Conservation (phyloP, 805 yeast species). For the Saccharomycopsis babjevae region DNA sequence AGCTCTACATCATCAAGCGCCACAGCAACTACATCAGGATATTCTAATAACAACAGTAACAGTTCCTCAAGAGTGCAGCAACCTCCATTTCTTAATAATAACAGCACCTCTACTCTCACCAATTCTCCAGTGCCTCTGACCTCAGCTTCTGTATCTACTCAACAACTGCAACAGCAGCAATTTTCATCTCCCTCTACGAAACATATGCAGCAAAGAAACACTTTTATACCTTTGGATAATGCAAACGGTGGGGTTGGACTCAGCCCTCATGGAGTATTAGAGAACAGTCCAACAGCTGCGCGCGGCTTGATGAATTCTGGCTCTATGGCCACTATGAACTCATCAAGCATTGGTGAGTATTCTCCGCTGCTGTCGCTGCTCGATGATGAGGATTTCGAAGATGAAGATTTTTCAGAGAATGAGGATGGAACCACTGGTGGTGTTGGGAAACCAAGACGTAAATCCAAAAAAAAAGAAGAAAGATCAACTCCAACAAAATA, state of each 20-base stretch:
- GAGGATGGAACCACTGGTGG: slow-evolving; percentile 21
- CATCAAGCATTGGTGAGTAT: slow-evolving; percentile 35
- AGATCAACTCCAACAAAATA: slow-evolving; percentile 21
- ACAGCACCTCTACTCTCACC: not conserved
- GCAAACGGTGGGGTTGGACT: not conserved
- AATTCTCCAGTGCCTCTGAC: not conserved
- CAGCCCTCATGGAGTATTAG: not conserved
- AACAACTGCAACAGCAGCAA: not conserved
- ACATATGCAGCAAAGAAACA: not conserved
- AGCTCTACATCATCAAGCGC: not conserved
- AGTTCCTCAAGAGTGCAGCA: not conserved
- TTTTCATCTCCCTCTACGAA: not conserved
- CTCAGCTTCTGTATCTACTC: not conserved
- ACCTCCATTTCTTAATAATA: not conserved
- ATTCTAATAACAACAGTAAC: not conserved
- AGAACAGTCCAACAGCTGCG: not conserved
- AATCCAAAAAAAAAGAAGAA: not conserved
- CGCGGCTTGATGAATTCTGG: not conserved
- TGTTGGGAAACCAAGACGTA: not conserved
- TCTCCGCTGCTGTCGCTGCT: slow-evolving; percentile 38
- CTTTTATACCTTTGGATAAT: not conserved
- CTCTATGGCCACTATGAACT: slow-evolving; percentile 18
- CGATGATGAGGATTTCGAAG: slow-evolving; percentile 22
- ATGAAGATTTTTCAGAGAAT: slow-evolving; percentile 21
- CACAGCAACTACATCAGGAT: not conserved